Percentiles rank a stretch among this genome's conserved stretches.
Conservation (phyloP, 139 green algal genomes). For the Chlorella sp. region DNA sequence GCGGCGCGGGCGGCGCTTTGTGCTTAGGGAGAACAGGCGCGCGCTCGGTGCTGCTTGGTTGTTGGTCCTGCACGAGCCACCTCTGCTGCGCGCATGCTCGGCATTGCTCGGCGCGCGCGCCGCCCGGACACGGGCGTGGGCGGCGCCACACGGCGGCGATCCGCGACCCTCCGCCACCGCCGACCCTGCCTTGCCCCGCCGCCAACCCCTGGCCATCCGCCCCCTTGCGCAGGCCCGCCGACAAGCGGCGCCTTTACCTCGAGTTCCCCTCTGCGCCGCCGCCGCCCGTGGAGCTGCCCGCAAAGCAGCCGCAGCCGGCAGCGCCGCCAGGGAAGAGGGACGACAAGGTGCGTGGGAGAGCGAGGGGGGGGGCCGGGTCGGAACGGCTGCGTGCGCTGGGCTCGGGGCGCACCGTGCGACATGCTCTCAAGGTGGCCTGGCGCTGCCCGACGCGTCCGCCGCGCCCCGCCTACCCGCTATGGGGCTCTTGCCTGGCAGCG, state of each 20-base stretch:
- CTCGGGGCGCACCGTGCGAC: not conserved
- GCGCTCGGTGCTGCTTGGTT: not conserved
- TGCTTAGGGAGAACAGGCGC: not conserved
- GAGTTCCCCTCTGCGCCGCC: slow-evolving; percentile 25
- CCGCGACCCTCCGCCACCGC: too few relatives aligned
- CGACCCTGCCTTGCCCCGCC: not conserved
- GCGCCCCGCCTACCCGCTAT: not conserved
- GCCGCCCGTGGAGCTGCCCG: slow-evolving; percentile 3
- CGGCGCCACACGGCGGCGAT: too few relatives aligned
- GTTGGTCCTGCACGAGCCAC: too few relatives aligned
- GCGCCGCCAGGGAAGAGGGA: not conserved
- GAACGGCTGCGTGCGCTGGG: too few relatives aligned
- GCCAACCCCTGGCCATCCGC: not conserved
- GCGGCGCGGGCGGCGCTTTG: slow-evolving; percentile 19
- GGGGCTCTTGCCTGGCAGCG: not conserved
- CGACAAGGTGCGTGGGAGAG: too few relatives aligned
- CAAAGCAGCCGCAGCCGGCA: not conserved
- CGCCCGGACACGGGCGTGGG: too few relatives aligned
- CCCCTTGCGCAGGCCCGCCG: not conserved
- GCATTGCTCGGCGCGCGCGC: too few relatives aligned
- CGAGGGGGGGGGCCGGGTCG: too few relatives aligned
- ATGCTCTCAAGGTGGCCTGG: not conserved
- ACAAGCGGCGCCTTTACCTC: slow-evolving; percentile 16
- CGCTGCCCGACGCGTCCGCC: not conserved
- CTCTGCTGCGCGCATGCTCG: too few relatives aligned